Conservation (phyloP, 495 filamentous ascomycete species). For the Venustampulla echinocandica region DNA sequence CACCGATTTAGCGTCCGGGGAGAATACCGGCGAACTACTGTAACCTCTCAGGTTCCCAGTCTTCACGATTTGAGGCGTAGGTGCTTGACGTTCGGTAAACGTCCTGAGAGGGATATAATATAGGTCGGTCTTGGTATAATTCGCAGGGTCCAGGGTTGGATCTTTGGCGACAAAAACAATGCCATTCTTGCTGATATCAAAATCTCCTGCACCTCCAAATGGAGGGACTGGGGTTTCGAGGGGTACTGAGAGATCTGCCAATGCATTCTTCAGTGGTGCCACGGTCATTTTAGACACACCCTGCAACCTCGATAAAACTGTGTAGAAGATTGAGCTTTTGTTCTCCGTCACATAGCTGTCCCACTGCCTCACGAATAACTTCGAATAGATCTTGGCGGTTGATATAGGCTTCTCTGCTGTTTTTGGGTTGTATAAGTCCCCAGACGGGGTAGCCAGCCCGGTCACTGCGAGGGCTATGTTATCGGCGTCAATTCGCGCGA, state of each 20-base stretch:
- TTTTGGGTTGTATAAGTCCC: slow-evolving; percentile 51
- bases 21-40: slow-evolving; percentile 64
- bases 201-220: slow-evolving; percentile 48
- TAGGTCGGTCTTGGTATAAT: slow-evolving; percentile 71
- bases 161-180: slow-evolving; percentile 71
- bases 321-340: slow-evolving; percentile 65
- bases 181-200: slow-evolving; percentile 43
- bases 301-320: slow-evolving; percentile 45
- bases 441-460: slow-evolving; percentile 50
- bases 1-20: slow-evolving; percentile 59
- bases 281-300: slow-evolving; percentile 33
- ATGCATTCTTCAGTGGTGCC: slow-evolving; percentile 45
- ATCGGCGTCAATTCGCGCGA: slow-evolving; percentile 50
- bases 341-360: slow-evolving; percentile 62
- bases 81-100: slow-evolving; percentile 43
- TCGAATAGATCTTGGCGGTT: slow-evolving; percentile 57
- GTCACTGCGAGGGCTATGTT: slow-evolving; percentile 63
- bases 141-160: slow-evolving; percentile 64
- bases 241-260: slow-evolving; percentile 24
- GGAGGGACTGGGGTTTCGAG: slow-evolving; percentile 46
- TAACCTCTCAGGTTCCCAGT: slow-evolving; percentile 57
- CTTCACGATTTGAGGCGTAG: slow-evolving; percentile 35
- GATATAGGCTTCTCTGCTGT: slow-evolving; percentile 46
- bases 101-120: slow-evolving; percentile 61
- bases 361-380: slow-evolving; percentile 72